Base-by-base conservation (phyloP, 192 early-diverging fungal genomes). In the Coemansia guatemalensis region DNA sequence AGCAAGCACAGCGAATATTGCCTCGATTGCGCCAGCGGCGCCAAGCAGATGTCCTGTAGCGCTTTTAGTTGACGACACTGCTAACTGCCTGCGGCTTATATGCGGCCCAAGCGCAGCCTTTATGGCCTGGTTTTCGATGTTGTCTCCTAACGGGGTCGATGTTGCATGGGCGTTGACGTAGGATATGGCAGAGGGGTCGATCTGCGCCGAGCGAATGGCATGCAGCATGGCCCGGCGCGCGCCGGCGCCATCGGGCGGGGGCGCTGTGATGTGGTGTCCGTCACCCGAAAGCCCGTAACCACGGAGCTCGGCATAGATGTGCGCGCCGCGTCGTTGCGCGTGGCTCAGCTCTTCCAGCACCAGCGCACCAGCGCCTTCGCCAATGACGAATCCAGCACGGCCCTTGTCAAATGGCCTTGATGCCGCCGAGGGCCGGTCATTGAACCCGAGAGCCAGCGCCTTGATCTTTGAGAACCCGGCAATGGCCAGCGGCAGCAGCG, bases 91-190 rank as follows among this genome's bases (percentile, higher is more conserved):
- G 9, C 32, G 52, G 9, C 35, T 39, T 39, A 39, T 12, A 21
- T 23, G 53, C 9, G 51, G 71, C 52, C 74, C 78, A 84, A 96
- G 94, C 22, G 96, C 85, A 2, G 80, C 52, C 60, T 88, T 87
- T 50, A 98, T 95, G 7, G 96, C 94, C 4, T 82, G 57, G 68
- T 91, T 91, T 74, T 98, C 96, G 14, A 92, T 89, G 58, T 85
- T 67, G 64, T 98, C 96, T 22, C 94, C 92, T 60, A 89, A 71
- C 33, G 85, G 74, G 4, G 96, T 98, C 9, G 90, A 90, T 0
- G 95, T 98, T 2, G 96, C 96, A 71, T 98, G 96, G 0, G 94
- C 93, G 76, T 98, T 98, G 20, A 98, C 73, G 71, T 98, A 96
- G 48, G 88, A 89, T 23, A 98, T 76, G 51, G 89, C 87, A 12